Base-by-base conservation (phyloP, 768 basidiomycete species). In the Boletellus emodensis region DNA sequence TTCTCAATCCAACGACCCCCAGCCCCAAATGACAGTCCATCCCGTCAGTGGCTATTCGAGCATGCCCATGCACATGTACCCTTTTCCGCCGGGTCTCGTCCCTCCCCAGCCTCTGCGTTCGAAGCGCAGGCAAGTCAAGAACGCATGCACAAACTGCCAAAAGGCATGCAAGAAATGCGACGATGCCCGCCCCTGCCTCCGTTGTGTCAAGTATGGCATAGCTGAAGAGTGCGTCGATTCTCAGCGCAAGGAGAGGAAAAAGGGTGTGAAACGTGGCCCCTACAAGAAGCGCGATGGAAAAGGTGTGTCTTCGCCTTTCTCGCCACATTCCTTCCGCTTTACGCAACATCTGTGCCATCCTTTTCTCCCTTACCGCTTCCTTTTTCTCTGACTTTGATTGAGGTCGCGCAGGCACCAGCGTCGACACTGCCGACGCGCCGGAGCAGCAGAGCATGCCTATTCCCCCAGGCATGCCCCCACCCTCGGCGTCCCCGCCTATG, bases 271-370 rank as follows among this genome's bases (percentile, higher is more conserved):
- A 75, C 74, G 88, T 63, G 88, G 88, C 40, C 89, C 89, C 70
- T 91, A 91, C 85, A 90, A 90, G 89, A 91, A 90, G 83, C 87
- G 87, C 83, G 87, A 89, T 87, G 83, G 81, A 80, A 88, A 85
- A 80, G 81, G 87, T 89, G 65, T 70, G 83, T 70, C 55, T 65
- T 56, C 45, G 64, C 62, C 65, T 58, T 68, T 68, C 58, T 61
- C 44, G 51, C 54, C 55, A 42, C 59, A 52, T 49, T 56, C 43
- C 43, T 57, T 54, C 48, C 53, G 20, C 54, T 54, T 50, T 49
- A 52, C 49, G 43, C 56, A 55, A 60, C 62, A 37, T 36, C 24
- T 51, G 8, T 20, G 6, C 38, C 37, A 10, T 46, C 46, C 44
- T 24, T 22, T 38, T 22, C 46, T 24, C 24, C 33, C 32, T 12